These are phyloP conservation scores for Sporothrix globosa DNA, from an alignment of 2,329 filamentous ascomycete species.

Conservation along the genomic window DNA sequence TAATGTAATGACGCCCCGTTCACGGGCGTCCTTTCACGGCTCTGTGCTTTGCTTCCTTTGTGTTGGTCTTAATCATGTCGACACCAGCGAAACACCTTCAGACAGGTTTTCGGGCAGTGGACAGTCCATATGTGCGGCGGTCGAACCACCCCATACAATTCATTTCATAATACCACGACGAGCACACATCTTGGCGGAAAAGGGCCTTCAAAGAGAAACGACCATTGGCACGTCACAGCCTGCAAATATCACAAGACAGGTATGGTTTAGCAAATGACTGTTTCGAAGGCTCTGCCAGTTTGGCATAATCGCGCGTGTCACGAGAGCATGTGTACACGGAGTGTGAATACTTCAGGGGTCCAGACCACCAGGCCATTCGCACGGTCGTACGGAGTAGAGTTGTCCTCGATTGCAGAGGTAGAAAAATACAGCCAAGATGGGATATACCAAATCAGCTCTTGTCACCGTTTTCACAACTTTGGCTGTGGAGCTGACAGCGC, in stretches of 20 bases:
- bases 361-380: slow-evolving; percentile 12
- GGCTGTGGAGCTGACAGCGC: not conserved
- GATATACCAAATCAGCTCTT: slow-evolving; percentile 3
- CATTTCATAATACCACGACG: not conserved
- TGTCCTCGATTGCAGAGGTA: not conserved
- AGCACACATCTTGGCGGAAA: not conserved
- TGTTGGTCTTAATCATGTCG: not conserved
- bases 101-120: not conserved
- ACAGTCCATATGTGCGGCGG: not conserved
- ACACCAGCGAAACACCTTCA: not conserved
- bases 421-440: not conserved
- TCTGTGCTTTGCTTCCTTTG: not conserved
- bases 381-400: not conserved
- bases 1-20: not conserved
- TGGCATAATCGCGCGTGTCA: not conserved
- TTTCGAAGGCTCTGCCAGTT: not conserved
- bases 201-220: too few species aligned
- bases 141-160: not conserved
- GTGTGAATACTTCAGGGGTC: not conserved
- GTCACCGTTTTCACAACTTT: slow-evolving; percentile 8
- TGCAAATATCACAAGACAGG: not conserved
- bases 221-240: not conserved
- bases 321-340: not conserved
- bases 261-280: not conserved
- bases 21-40: not conserved